phyloP scores from a whole-genome alignment of 371 early-diverging fungal genomes.

The Mortierella sp. region DNA sequence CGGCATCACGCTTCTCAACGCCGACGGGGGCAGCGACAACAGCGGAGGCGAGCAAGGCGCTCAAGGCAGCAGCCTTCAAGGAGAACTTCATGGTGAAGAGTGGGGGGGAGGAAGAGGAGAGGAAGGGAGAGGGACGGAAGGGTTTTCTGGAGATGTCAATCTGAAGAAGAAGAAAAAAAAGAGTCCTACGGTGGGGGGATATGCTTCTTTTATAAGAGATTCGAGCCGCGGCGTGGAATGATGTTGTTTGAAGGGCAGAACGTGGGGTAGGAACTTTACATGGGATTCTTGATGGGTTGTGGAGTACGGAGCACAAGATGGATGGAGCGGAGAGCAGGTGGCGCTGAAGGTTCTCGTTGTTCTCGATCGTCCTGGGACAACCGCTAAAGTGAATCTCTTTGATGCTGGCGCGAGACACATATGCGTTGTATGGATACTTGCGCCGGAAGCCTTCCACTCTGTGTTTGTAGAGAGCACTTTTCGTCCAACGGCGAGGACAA shows the following conservation, averaged over 20 bases:
- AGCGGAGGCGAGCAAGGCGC: conserved; percentile 25
- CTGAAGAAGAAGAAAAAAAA: conserved; percentile 15
- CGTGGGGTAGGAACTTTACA: conserved; percentile 20
- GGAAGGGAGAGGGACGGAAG: neutral
- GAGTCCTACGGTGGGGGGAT: neutral
- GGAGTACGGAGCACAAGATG: neutral
- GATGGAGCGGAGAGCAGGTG: neutral
- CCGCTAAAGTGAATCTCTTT: conserved; percentile 2
- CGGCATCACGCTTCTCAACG: conserved; percentile 37
- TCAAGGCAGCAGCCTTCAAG: conserved; percentile 31
- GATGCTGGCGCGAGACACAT: neutral
- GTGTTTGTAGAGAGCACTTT: too few relatives aligned
- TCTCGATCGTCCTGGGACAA: neutral
- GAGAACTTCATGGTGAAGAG: conserved; percentile 37
- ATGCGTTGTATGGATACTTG: neutral
- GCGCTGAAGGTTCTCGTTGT: neutral
- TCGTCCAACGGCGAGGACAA: too few relatives aligned
- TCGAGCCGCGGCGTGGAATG: neutral
- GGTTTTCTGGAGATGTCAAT: conserved; percentile 20
- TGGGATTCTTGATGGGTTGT: conserved; percentile 1
- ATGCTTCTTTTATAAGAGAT: neutral
- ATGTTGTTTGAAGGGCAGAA: neutral
- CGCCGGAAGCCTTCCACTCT: too few relatives aligned
- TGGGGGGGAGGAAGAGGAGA: neutral
- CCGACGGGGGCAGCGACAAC: conserved; percentile 26